phyloP scores from a whole-genome alignment of 805 yeast species.

The Priceomyces carsonii region DNA sequence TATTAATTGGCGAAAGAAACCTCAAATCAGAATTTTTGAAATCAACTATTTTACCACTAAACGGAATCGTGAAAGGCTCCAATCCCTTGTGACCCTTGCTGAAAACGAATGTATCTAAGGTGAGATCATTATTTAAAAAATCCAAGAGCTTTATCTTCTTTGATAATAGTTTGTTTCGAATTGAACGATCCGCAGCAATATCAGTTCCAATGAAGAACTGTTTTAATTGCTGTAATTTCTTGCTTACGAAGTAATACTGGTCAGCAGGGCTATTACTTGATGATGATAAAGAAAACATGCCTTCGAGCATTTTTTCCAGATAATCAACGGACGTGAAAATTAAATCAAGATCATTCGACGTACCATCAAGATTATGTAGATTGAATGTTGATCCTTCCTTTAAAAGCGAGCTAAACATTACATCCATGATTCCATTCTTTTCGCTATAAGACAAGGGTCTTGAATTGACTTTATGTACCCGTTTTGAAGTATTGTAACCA shows the following conservation, averaged over 20 bases:
- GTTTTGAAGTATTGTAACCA: neutral
- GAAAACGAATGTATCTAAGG: slow-evolving; percentile 5
- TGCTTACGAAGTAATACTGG: slow-evolving; percentile 3
- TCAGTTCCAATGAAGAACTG: slow-evolving; percentile 15
- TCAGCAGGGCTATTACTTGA: neutral
- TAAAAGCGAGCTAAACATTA: slow-evolving; percentile 21
- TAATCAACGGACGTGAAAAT: slow-evolving; percentile 23
- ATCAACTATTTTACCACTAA: slow-evolving; percentile 33
- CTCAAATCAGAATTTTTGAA: slow-evolving; percentile 38
- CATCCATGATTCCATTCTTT: slow-evolving; percentile 18
- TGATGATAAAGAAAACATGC: slow-evolving; percentile 14
- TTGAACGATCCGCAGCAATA: slow-evolving; percentile 1
- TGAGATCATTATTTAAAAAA: slow-evolving; percentile 2
- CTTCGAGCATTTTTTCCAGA: slow-evolving; percentile 16
- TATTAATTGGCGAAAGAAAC: slow-evolving; percentile 16
- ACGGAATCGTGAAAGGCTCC: slow-evolving; percentile 14
- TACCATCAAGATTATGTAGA: slow-evolving; percentile 3
- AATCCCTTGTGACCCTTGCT: neutral
- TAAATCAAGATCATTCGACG: slow-evolving; percentile 11
- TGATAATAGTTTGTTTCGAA: slow-evolving; percentile 7
- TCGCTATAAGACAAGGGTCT: slow-evolving; percentile 9
- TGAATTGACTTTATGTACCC: slow-evolving; percentile 1
- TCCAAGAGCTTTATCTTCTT: slow-evolving; percentile 14
- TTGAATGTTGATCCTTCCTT: slow-evolving; percentile 24
- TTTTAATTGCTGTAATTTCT: slow-evolving; percentile 10